Evolutionary conservation across 495 filamentous ascomycete genomes (phyloP).

Genomic region (Aspergillus saccharolyticus): DNA sequence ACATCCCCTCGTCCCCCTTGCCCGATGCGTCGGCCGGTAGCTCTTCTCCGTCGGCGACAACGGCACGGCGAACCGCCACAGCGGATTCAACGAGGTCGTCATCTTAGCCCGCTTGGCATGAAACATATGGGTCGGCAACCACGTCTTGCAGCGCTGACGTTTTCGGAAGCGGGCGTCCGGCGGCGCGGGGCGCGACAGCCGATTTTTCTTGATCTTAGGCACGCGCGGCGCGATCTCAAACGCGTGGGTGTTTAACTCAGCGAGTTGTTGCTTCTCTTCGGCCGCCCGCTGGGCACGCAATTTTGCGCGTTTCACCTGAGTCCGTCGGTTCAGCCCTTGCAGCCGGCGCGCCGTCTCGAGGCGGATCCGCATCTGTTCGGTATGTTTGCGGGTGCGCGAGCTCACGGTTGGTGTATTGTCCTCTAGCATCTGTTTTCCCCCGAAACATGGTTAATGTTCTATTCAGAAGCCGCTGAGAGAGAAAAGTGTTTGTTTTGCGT

Average conservation of each 20-base stretch:
- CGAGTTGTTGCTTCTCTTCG: neutral
- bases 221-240: conserved; percentile 45
- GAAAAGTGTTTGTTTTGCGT: too few relatives aligned
- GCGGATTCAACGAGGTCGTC: conserved; percentile 66
- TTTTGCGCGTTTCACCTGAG: conserved; percentile 44
- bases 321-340: conserved; percentile 54
- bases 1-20: conserved; percentile 59
- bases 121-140: conserved; percentile 92
- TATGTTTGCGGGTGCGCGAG: conserved; percentile 63
- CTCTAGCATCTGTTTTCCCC: conserved; percentile 72
- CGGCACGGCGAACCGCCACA: conserved; percentile 87
- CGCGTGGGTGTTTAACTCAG: conserved; percentile 27
- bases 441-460: conserved; percentile 2
- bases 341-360: conserved; percentile 75
- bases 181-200: conserved; percentile 59
- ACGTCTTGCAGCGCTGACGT: conserved; percentile 82
- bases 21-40: conserved; percentile 81
- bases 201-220: conserved; percentile 67
- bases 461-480: too few relatives aligned
- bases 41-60: conserved; percentile 82
- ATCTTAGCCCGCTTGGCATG: conserved; percentile 90
- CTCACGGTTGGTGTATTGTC: conserved; percentile 89
- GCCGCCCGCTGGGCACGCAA: too few relatives aligned
- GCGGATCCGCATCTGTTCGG: conserved; percentile 67
- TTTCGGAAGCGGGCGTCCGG: conserved; percentile 72